These are phyloP conservation scores for Calocybe gangraenosa DNA, from an alignment of 768 basidiomycete genomes.

Conservation along the genomic window DNA sequence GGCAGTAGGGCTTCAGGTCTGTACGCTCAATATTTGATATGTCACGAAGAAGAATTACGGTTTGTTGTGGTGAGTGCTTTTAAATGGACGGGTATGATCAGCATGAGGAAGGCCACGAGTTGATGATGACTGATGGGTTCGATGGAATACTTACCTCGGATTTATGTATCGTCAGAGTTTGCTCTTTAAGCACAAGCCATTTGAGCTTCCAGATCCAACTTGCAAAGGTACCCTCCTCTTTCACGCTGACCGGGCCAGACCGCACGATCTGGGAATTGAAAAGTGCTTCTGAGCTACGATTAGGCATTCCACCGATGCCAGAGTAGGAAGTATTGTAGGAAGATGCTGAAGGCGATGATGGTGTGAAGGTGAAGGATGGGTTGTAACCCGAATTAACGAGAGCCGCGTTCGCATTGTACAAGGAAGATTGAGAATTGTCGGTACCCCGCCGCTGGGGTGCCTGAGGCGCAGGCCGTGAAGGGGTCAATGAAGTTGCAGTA, in stretches of 20 bases:
- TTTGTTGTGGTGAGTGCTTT: constrained; percentile 55
- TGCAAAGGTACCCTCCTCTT: constrained; percentile 86
- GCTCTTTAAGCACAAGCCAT: constrained; percentile 84
- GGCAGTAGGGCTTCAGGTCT: constrained; percentile 92
- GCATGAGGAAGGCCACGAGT: neutral
- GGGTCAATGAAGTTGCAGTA: constrained; percentile 58
- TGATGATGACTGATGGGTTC: neutral
- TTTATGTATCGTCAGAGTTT: constrained; percentile 79
- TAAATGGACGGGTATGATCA: constrained; percentile 9
- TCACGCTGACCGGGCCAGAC: constrained; percentile 75
- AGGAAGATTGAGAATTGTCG: constrained; percentile 27
- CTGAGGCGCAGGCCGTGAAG: constrained; percentile 74
- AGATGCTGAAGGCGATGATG: constrained; percentile 48
- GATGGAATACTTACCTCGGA: constrained; percentile 65
- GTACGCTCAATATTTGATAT: constrained; percentile 87
- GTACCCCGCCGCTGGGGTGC: constrained; percentile 51
- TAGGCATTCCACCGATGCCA: constrained; percentile 79
- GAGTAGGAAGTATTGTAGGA: constrained; percentile 67
- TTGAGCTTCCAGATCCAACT: constrained; percentile 91
- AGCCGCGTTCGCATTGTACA: constrained; percentile 34
- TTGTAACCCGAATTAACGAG: constrained; percentile 57
- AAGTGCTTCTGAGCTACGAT: constrained; percentile 38
- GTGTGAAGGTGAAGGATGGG: constrained; percentile 51
- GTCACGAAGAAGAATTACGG: constrained; percentile 63
- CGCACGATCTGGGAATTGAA: constrained; percentile 50